These are phyloP conservation scores for Ustanciosporium gigantosporum DNA, from an alignment of 1,284 basidiomycete genomes.

Conservation along the genomic window DNA sequence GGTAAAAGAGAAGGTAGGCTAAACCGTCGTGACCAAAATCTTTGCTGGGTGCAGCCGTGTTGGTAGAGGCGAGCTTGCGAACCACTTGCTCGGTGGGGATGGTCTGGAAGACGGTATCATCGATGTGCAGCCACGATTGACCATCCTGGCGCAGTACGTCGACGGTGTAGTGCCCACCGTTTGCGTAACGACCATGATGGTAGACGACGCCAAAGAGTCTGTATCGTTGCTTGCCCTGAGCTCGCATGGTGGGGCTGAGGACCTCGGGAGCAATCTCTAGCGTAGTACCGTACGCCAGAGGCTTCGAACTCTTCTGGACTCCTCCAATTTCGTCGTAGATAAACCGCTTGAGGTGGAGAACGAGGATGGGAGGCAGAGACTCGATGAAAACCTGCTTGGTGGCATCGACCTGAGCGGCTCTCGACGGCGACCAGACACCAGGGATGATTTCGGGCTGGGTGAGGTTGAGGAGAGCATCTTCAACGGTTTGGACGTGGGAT, in stretches of 20 bases:
- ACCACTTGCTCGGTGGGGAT: constrained; percentile 79
- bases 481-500: constrained; percentile 75
- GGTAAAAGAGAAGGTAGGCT: constrained; percentile 90
- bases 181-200: constrained; percentile 87
- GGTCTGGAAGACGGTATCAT: constrained; percentile 74
- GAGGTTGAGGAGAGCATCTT: constrained; percentile 80
- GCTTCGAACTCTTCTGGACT: constrained; percentile 83
- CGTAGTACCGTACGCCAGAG: constrained; percentile 76
- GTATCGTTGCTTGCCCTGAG: constrained; percentile 68
- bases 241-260: constrained; percentile 38
- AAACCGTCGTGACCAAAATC: constrained; percentile 51
- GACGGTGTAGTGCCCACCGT: constrained; percentile 93
- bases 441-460: constrained; percentile 81
- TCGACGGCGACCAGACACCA: constrained; percentile 65
- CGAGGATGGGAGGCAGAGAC: constrained; percentile 78
- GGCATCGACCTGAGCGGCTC: constrained; percentile 70
- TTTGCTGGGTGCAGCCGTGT: constrained; percentile 59
- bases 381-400: constrained; percentile 88
- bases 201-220: constrained; percentile 89
- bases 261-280: constrained; percentile 69
- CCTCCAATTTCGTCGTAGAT: constrained; percentile 82
- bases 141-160: constrained; percentile 81
- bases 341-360: constrained; percentile 92
- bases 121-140: constrained; percentile 82
- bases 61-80: constrained; percentile 60